A percentile compares a stretch with the other conserved stretches of the same genome.
Evolutionary conservation across 192 early-diverging fungal species (phyloP).

Genomic region (Bifiguratus adelaidae): DNA sequence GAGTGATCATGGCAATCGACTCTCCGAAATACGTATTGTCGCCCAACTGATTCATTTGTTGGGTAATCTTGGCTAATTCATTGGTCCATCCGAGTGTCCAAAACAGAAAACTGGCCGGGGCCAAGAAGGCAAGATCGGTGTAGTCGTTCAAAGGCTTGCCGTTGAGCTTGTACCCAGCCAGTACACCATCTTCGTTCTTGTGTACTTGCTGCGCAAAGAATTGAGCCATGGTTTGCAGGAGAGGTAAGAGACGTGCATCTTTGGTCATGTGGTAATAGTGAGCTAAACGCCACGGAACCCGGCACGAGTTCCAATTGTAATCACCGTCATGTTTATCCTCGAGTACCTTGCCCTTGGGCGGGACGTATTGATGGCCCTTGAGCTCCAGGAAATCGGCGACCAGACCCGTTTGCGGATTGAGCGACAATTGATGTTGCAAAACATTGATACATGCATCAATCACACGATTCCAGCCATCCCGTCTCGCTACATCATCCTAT

Average conservation of each 20-base stretch:
- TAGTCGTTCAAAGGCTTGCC: slow-evolving; percentile 28
- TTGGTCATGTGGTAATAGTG: slow-evolving; percentile 33
- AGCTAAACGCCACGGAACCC: slow-evolving; percentile 42
- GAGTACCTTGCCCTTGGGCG: slow-evolving; percentile 25
- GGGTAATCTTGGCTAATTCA: slow-evolving; percentile 12
- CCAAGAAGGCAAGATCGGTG: slow-evolving; percentile 37
- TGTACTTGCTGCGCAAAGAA: slow-evolving; percentile 27
- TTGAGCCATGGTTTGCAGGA: slow-evolving; percentile 24
- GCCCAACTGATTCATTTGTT: slow-evolving; percentile 31
- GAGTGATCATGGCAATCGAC: slow-evolving; percentile 37
- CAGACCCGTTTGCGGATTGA: slow-evolving; percentile 33
- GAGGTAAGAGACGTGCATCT: slow-evolving; percentile 25
- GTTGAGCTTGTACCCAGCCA: slow-evolving; percentile 35
- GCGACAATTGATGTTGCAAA: slow-evolving; percentile 16
- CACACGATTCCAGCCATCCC: slow-evolving; percentile 27
- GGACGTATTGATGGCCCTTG: slow-evolving; percentile 16
- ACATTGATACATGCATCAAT: slow-evolving; percentile 28
- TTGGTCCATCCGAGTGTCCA: slow-evolving; percentile 32
- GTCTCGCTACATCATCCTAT: slow-evolving; percentile 28
- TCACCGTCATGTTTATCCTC: slow-evolving; percentile 34
- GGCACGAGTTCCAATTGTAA: slow-evolving; percentile 46
- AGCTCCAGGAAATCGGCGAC: slow-evolving; percentile 41
- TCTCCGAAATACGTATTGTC: slow-evolving; percentile 44
- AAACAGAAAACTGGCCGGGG: slow-evolving; percentile 35
- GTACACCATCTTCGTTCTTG: slow-evolving; percentile 15